Conservation (phyloP, 495 filamentous ascomycete genomes). For the Immersiella caudata region DNA sequence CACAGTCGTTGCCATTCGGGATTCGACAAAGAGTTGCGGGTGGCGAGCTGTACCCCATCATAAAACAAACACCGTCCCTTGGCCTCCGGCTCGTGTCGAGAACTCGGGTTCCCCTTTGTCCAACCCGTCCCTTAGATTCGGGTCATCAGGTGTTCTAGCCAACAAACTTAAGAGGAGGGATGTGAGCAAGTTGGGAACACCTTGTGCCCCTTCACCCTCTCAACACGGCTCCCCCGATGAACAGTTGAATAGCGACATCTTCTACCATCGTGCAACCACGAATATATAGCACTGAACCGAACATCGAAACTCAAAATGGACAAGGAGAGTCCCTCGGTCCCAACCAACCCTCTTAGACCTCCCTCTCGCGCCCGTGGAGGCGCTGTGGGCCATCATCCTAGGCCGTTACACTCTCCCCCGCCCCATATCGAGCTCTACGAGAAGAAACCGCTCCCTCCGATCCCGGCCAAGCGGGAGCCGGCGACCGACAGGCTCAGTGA, state of each 20-base stretch:
- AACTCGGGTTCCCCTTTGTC: background rate
- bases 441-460: conserved; percentile 30
- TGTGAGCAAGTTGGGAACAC: background rate
- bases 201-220: conserved; percentile 5
- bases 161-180: background rate
- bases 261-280: conserved; percentile 3
- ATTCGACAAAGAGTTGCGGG: background rate
- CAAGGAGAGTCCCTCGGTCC: background rate
- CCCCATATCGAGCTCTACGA: conserved; percentile 28
- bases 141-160: background rate
- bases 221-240: background rate
- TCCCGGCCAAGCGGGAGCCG: conserved; percentile 26
- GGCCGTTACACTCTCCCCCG: conserved; percentile 21
- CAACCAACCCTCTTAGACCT: background rate
- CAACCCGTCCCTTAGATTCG: background rate
- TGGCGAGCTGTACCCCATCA: background rate
- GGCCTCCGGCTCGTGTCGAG: background rate
- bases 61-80: background rate
- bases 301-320: background rate
- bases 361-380: background rate
- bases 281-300: background rate
- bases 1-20: background rate
- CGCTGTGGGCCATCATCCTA: background rate
- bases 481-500: conserved; percentile 29
- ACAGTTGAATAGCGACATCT: conserved; percentile 1